Conservation (phyloP, 2,329 filamentous ascomycete genomes). For the Sarocladiaceae sp. region DNA sequence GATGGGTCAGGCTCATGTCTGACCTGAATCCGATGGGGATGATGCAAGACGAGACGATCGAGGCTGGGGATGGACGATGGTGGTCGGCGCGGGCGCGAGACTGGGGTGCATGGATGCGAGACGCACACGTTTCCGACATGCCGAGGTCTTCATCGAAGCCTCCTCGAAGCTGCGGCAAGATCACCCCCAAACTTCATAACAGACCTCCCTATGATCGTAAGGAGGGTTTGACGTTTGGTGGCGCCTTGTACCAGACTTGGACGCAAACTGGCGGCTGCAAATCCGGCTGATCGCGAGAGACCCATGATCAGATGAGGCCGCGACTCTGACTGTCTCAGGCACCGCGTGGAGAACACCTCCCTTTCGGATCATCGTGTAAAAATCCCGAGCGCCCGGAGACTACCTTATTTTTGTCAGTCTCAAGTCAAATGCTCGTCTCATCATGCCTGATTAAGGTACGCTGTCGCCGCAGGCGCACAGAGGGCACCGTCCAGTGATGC, state of each 20-base stretch:
- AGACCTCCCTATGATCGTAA: slow-evolving; percentile 3
- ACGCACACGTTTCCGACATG: slow-evolving; percentile 1
- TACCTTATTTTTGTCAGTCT: slow-evolving; percentile 4
- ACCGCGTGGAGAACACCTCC: too few species aligned
- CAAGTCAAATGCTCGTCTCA: background rate
- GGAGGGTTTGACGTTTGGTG: background rate
- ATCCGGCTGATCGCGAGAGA: background rate
- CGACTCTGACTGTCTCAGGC: slow-evolving; percentile 3
- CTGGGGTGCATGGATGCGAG: slow-evolving; percentile 1
- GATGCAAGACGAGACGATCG: too few species aligned
- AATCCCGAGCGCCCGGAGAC: background rate
- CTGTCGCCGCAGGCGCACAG: background rate
- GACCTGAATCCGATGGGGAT: slow-evolving; percentile 6
- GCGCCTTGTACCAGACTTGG: background rate
- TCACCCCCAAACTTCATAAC: background rate
- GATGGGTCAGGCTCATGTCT: background rate
- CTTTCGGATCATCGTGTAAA: background rate
- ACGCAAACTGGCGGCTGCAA: background rate
- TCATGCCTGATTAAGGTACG: background rate
- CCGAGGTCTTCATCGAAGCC: background rate
- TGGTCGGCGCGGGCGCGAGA: background rate
- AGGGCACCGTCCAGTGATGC: background rate
- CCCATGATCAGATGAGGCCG: slow-evolving; percentile 2
- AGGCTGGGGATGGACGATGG: background rate
- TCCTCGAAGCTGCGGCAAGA: background rate